Percentiles rank a stretch among this genome's conserved stretches.
Conservation (phyloP, 139 green algal genomes). For the Chlamydomonas eustigma region DNA sequence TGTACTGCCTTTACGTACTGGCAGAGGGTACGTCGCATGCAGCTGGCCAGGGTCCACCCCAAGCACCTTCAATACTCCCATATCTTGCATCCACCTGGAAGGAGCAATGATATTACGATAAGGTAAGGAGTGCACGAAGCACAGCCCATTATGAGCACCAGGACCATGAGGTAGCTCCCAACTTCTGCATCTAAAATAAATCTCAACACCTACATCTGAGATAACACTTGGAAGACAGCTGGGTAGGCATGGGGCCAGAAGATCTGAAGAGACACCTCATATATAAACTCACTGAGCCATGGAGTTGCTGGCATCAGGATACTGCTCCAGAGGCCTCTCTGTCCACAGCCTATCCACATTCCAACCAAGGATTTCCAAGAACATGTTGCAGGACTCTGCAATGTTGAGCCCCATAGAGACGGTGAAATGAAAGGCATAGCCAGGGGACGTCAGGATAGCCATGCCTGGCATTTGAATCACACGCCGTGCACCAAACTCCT, state of each 20-base stretch:
- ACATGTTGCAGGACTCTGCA: slow-evolving; percentile 29
- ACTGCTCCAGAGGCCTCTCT: slow-evolving; percentile 15
- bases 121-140: not conserved
- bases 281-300: not conserved
- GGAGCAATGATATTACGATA: not conserved
- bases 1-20: too few relatives aligned
- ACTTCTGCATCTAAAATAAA: not conserved
- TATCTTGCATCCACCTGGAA: slow-evolving; percentile 6
- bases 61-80: not conserved
- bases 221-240: not conserved
- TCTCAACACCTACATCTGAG: not conserved
- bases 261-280: not conserved
- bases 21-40: too few relatives aligned
- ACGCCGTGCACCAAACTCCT: slow-evolving; percentile 14
- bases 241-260: not conserved
- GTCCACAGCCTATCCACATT: not conserved
- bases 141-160: not conserved
- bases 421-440: slow-evolving; percentile 34
- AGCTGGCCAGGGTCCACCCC: slow-evolving; percentile 1
- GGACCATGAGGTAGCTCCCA: not conserved
- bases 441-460: slow-evolving; percentile 20
- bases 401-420: slow-evolving; percentile 29
- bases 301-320: slow-evolving; percentile 8
- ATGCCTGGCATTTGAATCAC: slow-evolving; percentile 30
- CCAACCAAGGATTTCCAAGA: slow-evolving; percentile 22